phyloP scores from a whole-genome alignment of 495 filamentous ascomycete genomes.

The Lasiosphaeria hispida region DNA sequence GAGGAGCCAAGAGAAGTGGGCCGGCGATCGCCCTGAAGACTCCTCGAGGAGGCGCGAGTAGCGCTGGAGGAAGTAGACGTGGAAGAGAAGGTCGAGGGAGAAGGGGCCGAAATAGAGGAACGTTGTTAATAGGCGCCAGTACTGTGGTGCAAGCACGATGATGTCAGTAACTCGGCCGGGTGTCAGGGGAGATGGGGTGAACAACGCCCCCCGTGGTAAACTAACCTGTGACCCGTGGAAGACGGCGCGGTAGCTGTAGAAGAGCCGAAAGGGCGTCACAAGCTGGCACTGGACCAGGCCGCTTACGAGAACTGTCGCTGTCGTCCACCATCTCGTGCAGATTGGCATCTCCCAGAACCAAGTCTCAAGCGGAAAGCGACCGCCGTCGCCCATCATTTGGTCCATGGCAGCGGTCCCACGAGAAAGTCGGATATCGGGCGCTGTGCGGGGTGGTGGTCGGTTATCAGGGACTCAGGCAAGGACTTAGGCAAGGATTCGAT shows the following conservation, averaged over 20 bases:
- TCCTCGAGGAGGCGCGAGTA: conserved; percentile 96
- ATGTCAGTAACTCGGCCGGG: background rate
- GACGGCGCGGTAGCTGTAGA: conserved; percentile 91
- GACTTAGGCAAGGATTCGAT: background rate
- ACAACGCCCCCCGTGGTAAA: background rate
- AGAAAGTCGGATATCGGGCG: background rate
- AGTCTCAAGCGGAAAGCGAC: conserved; percentile 82
- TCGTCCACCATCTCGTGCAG: conserved; percentile 95
- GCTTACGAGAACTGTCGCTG: conserved; percentile 83
- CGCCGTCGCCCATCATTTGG: conserved; percentile 62
- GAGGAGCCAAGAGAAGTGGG: conserved; percentile 92
- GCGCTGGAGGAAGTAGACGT: conserved; percentile 97
- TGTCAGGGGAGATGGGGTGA: background rate
- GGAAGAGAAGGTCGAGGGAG: conserved; percentile 92
- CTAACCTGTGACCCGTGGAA: conserved; percentile 83
- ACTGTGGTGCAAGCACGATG: conserved; percentile 48
- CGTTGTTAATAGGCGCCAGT: conserved; percentile 91
- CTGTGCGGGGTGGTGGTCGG: background rate
- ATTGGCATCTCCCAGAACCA: conserved; percentile 99
- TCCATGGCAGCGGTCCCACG: conserved; percentile 51
- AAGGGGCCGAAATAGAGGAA: conserved; percentile 97
- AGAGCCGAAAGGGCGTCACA: conserved; percentile 87
- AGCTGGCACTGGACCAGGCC: conserved; percentile 90
- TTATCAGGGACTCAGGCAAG: background rate
- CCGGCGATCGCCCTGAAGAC: conserved; percentile 81